A percentile compares a stretch with the other conserved stretches of the same genome.
phyloP scores from a whole-genome alignment of 108 stramenopile species.

The Cyclotella kingstonii region DNA sequence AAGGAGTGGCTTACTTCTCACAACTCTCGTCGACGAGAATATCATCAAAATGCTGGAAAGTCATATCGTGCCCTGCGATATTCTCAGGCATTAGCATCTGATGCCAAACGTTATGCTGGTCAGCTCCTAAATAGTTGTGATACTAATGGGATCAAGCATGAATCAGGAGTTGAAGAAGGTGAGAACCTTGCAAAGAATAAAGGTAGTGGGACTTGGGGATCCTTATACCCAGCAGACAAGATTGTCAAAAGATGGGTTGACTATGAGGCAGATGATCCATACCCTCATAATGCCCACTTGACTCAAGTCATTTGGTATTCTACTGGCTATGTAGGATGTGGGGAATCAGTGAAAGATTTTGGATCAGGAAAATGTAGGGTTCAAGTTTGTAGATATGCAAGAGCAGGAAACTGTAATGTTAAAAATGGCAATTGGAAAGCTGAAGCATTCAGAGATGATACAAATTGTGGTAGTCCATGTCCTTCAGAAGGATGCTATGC shows the following conservation, averaged over 20 bases:
- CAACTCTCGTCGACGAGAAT: conserved; percentile 15
- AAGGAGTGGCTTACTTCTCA: conserved; percentile 33
- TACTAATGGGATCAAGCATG: conserved; percentile 1
- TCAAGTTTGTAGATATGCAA: conserved; percentile 38
- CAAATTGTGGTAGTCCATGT: conserved; percentile 16
- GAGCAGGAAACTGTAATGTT: conserved; percentile 32
- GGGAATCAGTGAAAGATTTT: conserved; percentile 10
- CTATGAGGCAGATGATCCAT: conserved; percentile 5
- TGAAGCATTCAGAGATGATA: conserved; percentile 18
- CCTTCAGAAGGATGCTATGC: conserved; percentile 19
- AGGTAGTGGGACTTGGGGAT: conserved; percentile 16
- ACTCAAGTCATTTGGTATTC: conserved; percentile 41
- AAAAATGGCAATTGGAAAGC: conserved; percentile 31
- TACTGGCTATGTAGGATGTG: conserved; percentile 37
- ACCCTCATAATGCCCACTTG: conserved; percentile 29
- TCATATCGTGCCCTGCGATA: conserved; percentile 10
- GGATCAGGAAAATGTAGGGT: conserved; percentile 7
- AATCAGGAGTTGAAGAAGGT: conserved; percentile 6
- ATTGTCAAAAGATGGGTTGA: conserved; percentile 33
- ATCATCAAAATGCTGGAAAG: conserved; percentile 15
- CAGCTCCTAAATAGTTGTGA: conserved; percentile 4
- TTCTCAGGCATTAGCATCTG: conserved; percentile 14
- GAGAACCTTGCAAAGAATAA: conserved; percentile 35
- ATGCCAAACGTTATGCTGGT: conserved; percentile 9
- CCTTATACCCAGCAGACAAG: conserved; percentile 9